Conservation (phyloP, 2,329 filamentous ascomycete species). For the Apiospora malaysiana region DNA sequence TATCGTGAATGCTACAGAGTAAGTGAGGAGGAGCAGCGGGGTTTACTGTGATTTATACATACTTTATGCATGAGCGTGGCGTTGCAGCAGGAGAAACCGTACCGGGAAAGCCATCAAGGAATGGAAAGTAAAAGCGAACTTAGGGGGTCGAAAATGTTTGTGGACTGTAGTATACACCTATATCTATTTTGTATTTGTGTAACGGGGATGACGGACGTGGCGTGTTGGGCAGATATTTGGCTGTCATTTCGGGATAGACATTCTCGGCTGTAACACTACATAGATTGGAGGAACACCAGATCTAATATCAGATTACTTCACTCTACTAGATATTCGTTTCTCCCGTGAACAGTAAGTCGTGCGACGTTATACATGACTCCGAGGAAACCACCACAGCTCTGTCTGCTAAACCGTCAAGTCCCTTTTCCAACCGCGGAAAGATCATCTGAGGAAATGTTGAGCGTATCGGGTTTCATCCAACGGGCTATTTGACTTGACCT, state of each 20-base stretch:
- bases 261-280: not conserved
- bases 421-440: too few species aligned
- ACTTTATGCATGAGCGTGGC: conserved; percentile 6
- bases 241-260: too few species aligned
- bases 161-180: not conserved
- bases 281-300: not conserved
- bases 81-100: not conserved
- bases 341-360: not conserved
- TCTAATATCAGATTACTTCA: not conserved
- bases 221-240: not conserved
- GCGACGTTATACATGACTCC: not conserved
- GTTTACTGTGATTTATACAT: not conserved
- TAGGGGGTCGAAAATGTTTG: not conserved
- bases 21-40: not conserved
- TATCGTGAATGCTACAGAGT: not conserved
- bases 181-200: not conserved
- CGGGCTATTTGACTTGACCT: too few species aligned
- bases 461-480: too few species aligned
- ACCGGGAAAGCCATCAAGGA: not conserved
- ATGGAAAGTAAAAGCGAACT: too few species aligned
- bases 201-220: not conserved
- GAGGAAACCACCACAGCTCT: not conserved
- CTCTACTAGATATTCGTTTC: not conserved
- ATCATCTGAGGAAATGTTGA: too few species aligned
- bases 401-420: too few species aligned